Base-by-base conservation (phyloP, 306 rosid genomes). In the Inga oerstediana region DNA sequence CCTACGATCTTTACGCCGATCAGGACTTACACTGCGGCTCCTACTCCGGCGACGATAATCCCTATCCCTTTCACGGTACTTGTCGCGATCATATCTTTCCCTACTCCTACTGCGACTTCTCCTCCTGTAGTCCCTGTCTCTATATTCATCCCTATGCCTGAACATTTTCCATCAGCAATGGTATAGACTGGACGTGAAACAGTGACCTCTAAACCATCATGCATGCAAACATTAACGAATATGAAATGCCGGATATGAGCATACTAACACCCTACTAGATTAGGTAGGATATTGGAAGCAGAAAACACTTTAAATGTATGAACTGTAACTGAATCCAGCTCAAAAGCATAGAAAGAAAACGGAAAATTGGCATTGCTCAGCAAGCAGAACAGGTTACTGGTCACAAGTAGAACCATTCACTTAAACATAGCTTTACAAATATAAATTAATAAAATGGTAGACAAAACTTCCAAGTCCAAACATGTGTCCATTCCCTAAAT, bases 71-170 rank as follows among this genome's bases (percentile, higher is more conserved):
- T 80, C 87, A 49, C 84, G 89, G 80, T 86, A 65, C 79, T 79
- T 91, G 82, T 90, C 89, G 45, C 92, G 95, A 79, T 86, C 89
- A 79, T 85, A 79, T 82, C 88, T 87, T 22, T 92, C 95, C 83
- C 91, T 86, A 85, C 95, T 90, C 83, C 95, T 75, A 72, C 93
- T 91, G 78, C 90, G 93, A 75, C 93, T 92, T 87, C 90, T 85
- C 72, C 89, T 86, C 84, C 80, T 82, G 56, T 87, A 67, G 84
- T 88, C 93, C 74, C 84, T 90, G 59, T 87, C 95, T 85, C 81
- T 90, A 48, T 88, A 9, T 56, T 92, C 95, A 82, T 90, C 95
- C 51, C 92, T 90, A 34, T 88, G 46, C 85, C 95, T 92, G 73
- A 81, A 79, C 10, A 30, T 39, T 65, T 78, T 8, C 6, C 35